A percentile compares a stretch with the other conserved stretches of the same genome.
phyloP scores from a whole-genome alignment of 2,329 filamentous ascomycete genomes.

The Ceratocystis colombiana region DNA sequence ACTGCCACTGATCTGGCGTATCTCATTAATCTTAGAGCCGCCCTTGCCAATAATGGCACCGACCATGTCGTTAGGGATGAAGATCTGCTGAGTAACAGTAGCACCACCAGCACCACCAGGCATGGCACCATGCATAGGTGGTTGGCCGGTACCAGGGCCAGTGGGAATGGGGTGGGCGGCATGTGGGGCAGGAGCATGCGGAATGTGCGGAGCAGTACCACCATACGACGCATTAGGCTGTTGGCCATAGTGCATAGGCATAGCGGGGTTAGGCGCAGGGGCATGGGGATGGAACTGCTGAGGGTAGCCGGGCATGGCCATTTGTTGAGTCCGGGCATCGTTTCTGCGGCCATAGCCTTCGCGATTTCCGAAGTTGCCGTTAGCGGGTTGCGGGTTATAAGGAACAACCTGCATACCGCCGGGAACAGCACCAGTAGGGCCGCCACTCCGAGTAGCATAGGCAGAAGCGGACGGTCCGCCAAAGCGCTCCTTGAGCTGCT shows the following conservation, averaged over 20 bases:
- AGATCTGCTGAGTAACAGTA: slow-evolving; percentile 94
- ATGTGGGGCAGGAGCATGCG: slow-evolving; percentile 59
- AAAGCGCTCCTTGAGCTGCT: slow-evolving; percentile 94
- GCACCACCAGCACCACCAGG: slow-evolving; percentile 43
- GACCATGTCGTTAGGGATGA: slow-evolving; percentile 99
- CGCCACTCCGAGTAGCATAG: slow-evolving; percentile 89
- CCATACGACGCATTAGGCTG: slow-evolving; percentile 66
- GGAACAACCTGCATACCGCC: slow-evolving; percentile 99
- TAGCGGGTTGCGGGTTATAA: slow-evolving; percentile 81
- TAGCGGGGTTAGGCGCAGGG: slow-evolving; percentile 52
- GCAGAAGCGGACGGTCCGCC: slow-evolving; percentile 94
- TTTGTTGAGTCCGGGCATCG: slow-evolving; percentile 61
- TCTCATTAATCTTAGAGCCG: slow-evolving; percentile 98
- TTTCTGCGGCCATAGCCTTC: slow-evolving; percentile 72
- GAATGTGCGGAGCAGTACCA: slow-evolving; percentile 59
- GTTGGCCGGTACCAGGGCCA: slow-evolving; percentile 41
- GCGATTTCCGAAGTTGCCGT: slow-evolving; percentile 78
- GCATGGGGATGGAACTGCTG: slow-evolving; percentile 60
- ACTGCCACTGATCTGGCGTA: slow-evolving; percentile 89
- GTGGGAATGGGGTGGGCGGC: slow-evolving; percentile 46
- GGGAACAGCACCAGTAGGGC: slow-evolving; percentile 83
- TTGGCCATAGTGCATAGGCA: slow-evolving; percentile 68
- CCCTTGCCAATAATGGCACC: slow-evolving; percentile 98
- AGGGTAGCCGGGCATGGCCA: slow-evolving; percentile 62
- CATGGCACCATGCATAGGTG: slow-evolving; percentile 57